Base-by-base conservation (phyloP, 1,284 basidiomycete genomes). In the Moesziomyces globuligerus region DNA sequence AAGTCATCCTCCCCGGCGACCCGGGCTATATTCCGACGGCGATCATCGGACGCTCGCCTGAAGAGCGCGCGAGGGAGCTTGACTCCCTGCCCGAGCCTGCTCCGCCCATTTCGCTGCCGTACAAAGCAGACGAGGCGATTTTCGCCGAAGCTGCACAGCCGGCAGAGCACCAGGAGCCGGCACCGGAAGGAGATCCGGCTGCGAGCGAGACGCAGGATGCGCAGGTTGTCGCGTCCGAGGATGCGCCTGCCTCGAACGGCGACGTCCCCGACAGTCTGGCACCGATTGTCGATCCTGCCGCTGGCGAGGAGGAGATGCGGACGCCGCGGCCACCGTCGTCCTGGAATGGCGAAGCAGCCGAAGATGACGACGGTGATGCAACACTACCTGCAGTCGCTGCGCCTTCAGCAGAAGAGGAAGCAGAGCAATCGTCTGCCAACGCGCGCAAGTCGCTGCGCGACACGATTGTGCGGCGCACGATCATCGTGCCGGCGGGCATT, bases 401-500 rank as follows among this genome's bases (percentile, higher is more conserved):
- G n/a, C 13, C 49, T 24, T 36, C 38, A 24, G 13, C 45, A 17
- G 52, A 37, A 24, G 5, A 32, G 11, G 23, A 37, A 15, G 17
- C 15, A 13, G 15, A 28, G 1, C 21, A 3, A 8, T 32, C 42
- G n/a, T 24, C 25, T 9, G 42, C 44, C 7, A 40, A 50, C 24
- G 45, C 64, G 11, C 54, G 60, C 48, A 77, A 74, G 43, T 74
- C 73, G 13, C 51, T 68, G 20, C 58, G 76, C 3, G 65, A 79
- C 53, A 79, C 76, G 13, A 69, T 79, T 37, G 68, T 79, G 10
- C 73, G 76, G 8, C 37, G 76, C 10, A 79, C 76, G 40, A 69
- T 79, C 66, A 79, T 79, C 50, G 67, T 79, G 38, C 74, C 76
- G 7, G 50, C 71, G 8, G 68, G 57, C 10, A 29, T 53, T 44